Conservation (phyloP, 768 basidiomycete species). For the Nevesoporus exiguus region DNA sequence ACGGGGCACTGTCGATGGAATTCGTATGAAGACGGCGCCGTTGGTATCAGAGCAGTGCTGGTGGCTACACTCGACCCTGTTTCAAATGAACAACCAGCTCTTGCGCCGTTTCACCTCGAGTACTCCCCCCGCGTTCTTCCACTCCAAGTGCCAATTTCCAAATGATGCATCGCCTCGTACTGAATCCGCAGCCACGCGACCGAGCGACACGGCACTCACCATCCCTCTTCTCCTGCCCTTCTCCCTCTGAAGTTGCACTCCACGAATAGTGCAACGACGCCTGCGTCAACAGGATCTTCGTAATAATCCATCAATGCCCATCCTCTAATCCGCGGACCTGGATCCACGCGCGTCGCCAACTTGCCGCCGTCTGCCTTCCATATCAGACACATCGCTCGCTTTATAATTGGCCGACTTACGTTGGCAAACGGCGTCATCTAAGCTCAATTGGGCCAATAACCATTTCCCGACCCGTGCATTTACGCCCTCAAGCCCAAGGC, state of each 20-base stretch:
- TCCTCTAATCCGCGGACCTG: conserved; percentile 52
- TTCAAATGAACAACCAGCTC: background rate
- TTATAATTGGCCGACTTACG: background rate
- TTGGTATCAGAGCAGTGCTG: too few relatives aligned
- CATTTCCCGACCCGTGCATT: conserved; percentile 73
- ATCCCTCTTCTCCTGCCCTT: conserved; percentile 41
- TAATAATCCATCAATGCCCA: conserved; percentile 80
- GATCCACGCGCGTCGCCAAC: background rate
- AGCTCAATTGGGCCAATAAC: conserved; percentile 53
- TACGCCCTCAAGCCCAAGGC: conserved; percentile 82
- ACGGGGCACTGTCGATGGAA: too few relatives aligned
- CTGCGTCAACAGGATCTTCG: conserved; percentile 48
- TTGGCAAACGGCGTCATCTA: background rate
- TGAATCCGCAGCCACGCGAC: background rate
- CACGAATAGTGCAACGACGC: conserved; percentile 61
- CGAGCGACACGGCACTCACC: conserved; percentile 14
- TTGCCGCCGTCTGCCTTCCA: background rate
- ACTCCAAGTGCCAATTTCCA: background rate
- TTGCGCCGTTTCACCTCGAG: background rate
- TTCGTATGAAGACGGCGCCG: too few relatives aligned
- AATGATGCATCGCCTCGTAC: background rate
- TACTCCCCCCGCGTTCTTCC: background rate
- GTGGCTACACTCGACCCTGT: background rate
- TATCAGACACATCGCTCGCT: background rate
- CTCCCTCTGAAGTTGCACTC: conserved; percentile 74